Evolutionary conservation across 768 basidiomycete genomes (phyloP), one percentile per base, ranked within the genome.

Genomic region (Trametes meyenii): DNA sequence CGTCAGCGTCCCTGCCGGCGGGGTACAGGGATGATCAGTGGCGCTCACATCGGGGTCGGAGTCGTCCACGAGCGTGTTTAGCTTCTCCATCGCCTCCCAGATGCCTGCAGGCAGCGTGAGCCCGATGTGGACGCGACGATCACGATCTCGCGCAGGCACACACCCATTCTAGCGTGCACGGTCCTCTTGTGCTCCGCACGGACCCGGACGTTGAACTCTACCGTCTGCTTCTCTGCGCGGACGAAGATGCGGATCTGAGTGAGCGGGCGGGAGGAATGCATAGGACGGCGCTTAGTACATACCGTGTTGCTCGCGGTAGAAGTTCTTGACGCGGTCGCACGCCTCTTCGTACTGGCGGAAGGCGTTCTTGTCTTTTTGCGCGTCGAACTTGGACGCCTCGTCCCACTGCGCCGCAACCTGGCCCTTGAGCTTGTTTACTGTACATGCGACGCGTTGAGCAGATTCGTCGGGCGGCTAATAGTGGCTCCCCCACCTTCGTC

Each of bases 61-160:
- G 64, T 95, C 92, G 72, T 96, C 92, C 58, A 95, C 83, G 44
- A 96, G 80, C 1, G 90, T 94, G 70, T 94, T 87, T 49, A 96
- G 85, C 81, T 85, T 85, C 68, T 93, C 90, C 75, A 94, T 93
- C 11, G 91, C 91, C 66, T 91, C 84, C 91, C 91, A 94, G 42
- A 94, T 75, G 55, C 77, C 73, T 74, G 49, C 44, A 44, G 29
- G 38, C 26, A 38, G 17, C 7, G 35, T 52, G n/a, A 51, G 50
- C 61, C 46, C 2, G 5, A 40, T 36, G 14, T n/a, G 29, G 29
- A 33, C 29, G 29, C 29, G 48, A n/a, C 49, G 35, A 33, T 35
- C 51, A 58, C 44, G 55, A 45, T 48, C 55, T 3, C 24, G 48
- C 40, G 45, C 52, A 42, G 60, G 13, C 12, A 55, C 62, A 26